These are phyloP conservation scores for Pneumocystis oryctolagi DNA, from an alignment of 1,139 yeast species.

Conservation along the genomic window DNA sequence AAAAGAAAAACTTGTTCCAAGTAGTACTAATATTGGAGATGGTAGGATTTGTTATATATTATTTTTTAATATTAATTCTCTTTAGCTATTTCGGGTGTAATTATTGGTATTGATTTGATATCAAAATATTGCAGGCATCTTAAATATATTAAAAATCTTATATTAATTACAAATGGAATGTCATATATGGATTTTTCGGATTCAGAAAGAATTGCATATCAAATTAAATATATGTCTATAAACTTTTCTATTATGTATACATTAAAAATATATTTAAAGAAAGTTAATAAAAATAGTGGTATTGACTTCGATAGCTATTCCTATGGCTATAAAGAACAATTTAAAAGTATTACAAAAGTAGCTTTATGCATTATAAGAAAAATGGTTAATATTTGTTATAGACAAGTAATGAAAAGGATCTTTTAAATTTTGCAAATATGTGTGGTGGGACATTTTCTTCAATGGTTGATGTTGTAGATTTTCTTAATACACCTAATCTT, in stretches of 20 bases:
- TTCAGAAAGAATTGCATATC: constrained; percentile 12
- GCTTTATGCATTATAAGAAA: constrained; percentile 15
- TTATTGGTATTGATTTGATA: constrained; percentile 24
- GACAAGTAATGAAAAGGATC: constrained; percentile 15
- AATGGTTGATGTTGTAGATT: constrained; percentile 12
- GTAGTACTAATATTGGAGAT: constrained; percentile 21
- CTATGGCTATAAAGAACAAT: constrained; percentile 17
- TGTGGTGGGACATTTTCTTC: constrained; percentile 18
- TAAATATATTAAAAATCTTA: constrained; percentile 28
- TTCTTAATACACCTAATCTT: constrained; percentile 9
- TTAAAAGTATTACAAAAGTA: constrained; percentile 18
- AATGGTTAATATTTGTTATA: constrained; percentile 18
- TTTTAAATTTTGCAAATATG: constrained; percentile 6
- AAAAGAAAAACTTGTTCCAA: constrained; percentile 18
- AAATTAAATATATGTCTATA: constrained; percentile 16
- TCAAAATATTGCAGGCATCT: constrained; percentile 23
- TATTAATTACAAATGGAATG: constrained; percentile 34
- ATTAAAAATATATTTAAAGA: constrained; percentile 1
- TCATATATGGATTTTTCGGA: constrained; percentile 15
- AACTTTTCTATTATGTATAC: constrained; percentile 17
- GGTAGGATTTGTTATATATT: constrained; percentile 5
- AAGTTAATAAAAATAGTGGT: constrained; percentile 17
- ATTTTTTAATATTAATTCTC: background rate
- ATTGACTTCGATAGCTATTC: constrained; percentile 25
- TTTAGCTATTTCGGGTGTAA: constrained; percentile 21